These are phyloP conservation scores for Candida jianshihensis DNA, from an alignment of 805 yeast genomes.

Conservation along the genomic window DNA sequence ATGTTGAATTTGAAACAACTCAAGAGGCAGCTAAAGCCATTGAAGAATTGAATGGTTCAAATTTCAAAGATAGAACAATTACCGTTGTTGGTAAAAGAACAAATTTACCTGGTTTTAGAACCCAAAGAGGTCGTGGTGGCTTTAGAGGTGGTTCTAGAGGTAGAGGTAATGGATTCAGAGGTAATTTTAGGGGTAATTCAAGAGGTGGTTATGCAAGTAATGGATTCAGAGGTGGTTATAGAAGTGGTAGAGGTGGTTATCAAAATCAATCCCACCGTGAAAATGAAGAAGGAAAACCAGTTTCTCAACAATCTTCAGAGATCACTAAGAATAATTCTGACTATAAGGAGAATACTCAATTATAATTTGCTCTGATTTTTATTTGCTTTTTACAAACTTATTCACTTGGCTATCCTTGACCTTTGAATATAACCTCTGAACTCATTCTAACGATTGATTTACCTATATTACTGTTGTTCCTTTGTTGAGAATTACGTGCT, in stretches of 20 bases:
- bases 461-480: neutral
- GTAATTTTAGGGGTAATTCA: too few species aligned
- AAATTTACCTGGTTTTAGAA: slow-evolving; percentile 41
- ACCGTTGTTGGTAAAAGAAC: slow-evolving; percentile 47
- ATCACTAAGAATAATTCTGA: too few species aligned
- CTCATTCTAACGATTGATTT: neutral
- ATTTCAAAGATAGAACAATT: slow-evolving; percentile 40
- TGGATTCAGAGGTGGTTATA: neutral
- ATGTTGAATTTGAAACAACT: slow-evolving; percentile 44
- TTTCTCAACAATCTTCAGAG: too few species aligned
- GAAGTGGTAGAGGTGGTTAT: neutral
- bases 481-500: neutral
- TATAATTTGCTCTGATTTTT: too few species aligned
- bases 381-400: too few species aligned
- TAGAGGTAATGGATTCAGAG: slow-evolving; percentile 4
- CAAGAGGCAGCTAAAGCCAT: slow-evolving; percentile 43
- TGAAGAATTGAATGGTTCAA: slow-evolving; percentile 31
- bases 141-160: slow-evolving; percentile 1
- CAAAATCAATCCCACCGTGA: neutral
- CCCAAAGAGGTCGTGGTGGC: slow-evolving; percentile 12
- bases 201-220: too few species aligned
- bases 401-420: too few species aligned
- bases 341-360: too few species aligned
- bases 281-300: neutral
- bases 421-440: neutral